Conservation (phyloP, 2,329 filamentous ascomycete species). For the Leptosphaerulina australis region DNA sequence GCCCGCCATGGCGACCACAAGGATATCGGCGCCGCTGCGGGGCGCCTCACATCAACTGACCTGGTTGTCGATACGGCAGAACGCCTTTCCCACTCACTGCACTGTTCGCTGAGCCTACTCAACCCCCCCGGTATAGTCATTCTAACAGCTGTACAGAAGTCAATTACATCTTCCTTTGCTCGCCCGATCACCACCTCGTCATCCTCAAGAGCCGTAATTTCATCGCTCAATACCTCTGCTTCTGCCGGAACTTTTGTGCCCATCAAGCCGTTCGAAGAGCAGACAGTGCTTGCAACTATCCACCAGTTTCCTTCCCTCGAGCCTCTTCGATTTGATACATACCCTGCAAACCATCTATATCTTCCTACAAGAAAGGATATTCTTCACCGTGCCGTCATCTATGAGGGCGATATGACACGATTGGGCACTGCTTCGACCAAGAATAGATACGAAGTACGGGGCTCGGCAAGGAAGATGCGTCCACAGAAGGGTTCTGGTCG, state of each 20-base stretch:
- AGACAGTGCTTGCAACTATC: constrained; percentile 78
- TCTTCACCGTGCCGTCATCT: constrained; percentile 88
- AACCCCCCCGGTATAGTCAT: constrained; percentile 43
- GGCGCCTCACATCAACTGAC: constrained; percentile 41
- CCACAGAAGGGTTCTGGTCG: constrained; percentile 85
- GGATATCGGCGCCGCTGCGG: constrained; percentile 47
- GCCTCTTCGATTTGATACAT: constrained; percentile 76
- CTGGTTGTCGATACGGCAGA: constrained; percentile 35
- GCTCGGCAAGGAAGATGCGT: constrained; percentile 79
- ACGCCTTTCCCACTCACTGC: constrained; percentile 54
- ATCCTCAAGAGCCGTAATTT: constrained; percentile 58
- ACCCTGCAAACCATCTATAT: constrained; percentile 80
- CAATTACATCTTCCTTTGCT: constrained; percentile 30
- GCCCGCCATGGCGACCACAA: constrained; percentile 50
- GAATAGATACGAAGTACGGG: constrained; percentile 75
- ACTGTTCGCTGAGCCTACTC: constrained; percentile 53
- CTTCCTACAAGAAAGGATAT: constrained; percentile 89
- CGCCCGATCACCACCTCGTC: constrained; percentile 51
- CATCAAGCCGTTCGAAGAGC: constrained; percentile 37
- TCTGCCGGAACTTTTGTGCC: constrained; percentile 49
- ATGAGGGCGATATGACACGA: constrained; percentile 86
- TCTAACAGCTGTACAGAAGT: constrained; percentile 35
- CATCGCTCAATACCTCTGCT: constrained; percentile 51
- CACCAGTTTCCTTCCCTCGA: constrained; percentile 91
- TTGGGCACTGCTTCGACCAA: constrained; percentile 69